Evolutionary conservation across 1,284 basidiomycete genomes (phyloP).

Genomic region (Macrocystidia cucumis): DNA sequence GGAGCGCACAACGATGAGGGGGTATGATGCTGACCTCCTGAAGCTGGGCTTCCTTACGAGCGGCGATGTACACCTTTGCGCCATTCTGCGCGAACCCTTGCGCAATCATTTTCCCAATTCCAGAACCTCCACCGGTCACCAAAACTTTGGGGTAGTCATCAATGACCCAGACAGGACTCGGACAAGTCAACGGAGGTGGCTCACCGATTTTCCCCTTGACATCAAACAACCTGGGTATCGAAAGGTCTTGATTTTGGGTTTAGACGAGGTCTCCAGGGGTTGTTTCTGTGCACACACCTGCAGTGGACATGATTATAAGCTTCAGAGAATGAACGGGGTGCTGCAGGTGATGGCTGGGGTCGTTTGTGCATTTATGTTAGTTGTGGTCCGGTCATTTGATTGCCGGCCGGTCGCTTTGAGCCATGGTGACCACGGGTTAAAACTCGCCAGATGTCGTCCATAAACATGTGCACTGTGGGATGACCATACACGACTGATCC

Average conservation of each 20-base stretch:
- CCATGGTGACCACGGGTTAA: too few relatives aligned
- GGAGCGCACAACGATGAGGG: not conserved
- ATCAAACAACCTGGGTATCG: conserved; percentile 54
- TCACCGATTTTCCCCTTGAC: conserved; percentile 75
- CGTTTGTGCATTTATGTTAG: too few relatives aligned
- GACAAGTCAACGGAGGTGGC: conserved; percentile 13
- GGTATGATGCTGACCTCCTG: conserved; percentile 47
- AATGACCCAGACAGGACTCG: not conserved
- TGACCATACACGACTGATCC: too few relatives aligned
- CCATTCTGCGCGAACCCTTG: conserved; percentile 76
- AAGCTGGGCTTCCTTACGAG: conserved; percentile 71
- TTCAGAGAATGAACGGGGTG: too few relatives aligned
- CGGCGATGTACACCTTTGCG: conserved; percentile 81
- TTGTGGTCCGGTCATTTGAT: too few relatives aligned
- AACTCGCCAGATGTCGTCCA: too few relatives aligned
- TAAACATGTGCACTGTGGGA: too few relatives aligned
- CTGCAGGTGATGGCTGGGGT: too few relatives aligned
- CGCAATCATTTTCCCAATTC: conserved; percentile 79
- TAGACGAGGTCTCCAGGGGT: not conserved
- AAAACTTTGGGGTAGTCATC: conserved; percentile 38
- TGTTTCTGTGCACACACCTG: conserved; percentile 7
- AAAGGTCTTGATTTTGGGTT: conserved; percentile 38
- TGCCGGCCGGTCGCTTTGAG: too few relatives aligned
- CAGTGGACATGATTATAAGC: conserved; percentile 11
- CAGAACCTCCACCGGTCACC: conserved; percentile 75